These are phyloP conservation scores for Hyparrhenia diplandra DNA, from an alignment of 176 grass and related monocot species.

Conservation along the genomic window DNA sequence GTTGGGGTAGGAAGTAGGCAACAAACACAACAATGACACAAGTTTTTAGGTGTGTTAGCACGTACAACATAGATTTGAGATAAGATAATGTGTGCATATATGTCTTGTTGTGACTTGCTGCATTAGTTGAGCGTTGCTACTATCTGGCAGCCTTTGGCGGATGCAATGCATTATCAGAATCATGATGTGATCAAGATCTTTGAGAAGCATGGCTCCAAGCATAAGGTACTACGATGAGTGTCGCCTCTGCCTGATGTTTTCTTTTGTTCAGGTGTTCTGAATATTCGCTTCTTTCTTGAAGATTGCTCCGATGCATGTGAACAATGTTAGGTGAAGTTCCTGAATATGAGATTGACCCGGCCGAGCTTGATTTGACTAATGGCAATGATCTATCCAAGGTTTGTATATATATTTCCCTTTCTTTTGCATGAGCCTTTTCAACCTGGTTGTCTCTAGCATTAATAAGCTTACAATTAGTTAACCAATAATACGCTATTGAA, in stretches of 20 bases:
- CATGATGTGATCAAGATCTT: slow-evolving; percentile 87
- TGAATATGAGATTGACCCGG: slow-evolving; percentile 79
- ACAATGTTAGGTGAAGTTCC: slow-evolving; percentile 69
- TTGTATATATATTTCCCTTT: background rate
- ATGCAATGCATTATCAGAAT: slow-evolving; percentile 96
- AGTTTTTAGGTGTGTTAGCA: background rate
- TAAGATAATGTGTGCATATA: background rate
- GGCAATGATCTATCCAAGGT: slow-evolving; percentile 72
- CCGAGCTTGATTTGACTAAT: slow-evolving; percentile 79
- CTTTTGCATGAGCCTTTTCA: background rate
- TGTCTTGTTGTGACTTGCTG: slow-evolving; percentile 15
- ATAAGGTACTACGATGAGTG: slow-evolving; percentile 41
- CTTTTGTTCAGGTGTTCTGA: slow-evolving; percentile 29
- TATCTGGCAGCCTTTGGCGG: slow-evolving; percentile 79
- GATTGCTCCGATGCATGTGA: slow-evolving; percentile 79
- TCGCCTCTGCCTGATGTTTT: slow-evolving; percentile 25
- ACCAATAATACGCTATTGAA: background rate
- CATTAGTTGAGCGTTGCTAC: slow-evolving; percentile 29
- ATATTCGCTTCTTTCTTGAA: slow-evolving; percentile 40
- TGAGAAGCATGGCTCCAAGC: slow-evolving; percentile 78
- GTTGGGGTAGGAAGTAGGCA: too few relatives aligned
- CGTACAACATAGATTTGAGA: background rate
- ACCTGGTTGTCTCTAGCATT: background rate
- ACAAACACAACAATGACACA: background rate
- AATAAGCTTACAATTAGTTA: background rate